Evolutionary conservation across 192 early-diverging fungal species (phyloP), one percentile per base, ranked within the genome.

Genomic region (Fimicolochytrium jonesii): DNA sequence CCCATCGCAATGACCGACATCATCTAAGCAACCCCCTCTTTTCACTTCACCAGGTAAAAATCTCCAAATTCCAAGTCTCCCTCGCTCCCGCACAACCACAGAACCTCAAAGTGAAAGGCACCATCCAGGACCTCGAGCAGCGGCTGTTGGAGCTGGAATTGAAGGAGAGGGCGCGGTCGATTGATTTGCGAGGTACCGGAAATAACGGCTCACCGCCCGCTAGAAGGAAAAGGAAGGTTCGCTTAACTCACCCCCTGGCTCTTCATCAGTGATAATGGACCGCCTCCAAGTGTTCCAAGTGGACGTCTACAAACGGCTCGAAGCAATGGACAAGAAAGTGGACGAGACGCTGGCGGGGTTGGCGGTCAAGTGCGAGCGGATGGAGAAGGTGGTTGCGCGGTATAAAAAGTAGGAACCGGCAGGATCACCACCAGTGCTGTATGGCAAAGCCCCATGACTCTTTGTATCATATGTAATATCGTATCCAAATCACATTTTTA

Each of bases 141-240:
- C 76, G 77, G 17, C 58, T 82, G 23, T 13, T 76, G 0, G 66
- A 78, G 49, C 49, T 82, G 5, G 80, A 82, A 56, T 58, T 61
- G 18, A 56, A 66, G 4, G 80, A 82, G 51, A 45, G 80, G 22
- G 65, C 71, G 1, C 54, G 80, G 20, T 82, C 80, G 0, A 78
- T 82, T 55, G 80, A 82, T 41, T 58, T 82, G 55, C 61, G 72
- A 50, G 69, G 79, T 81, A 64, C 31, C 59, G n/a, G n/a, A n/a
- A n/a, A n/a, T n/a, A n/a, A n/a, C n/a, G n/a, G n/a, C n/a, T n/a
- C n/a, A n/a, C n/a, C n/a, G n/a, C n/a, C n/a, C n/a, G n/a, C n/a
- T n/a, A n/a, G n/a, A n/a, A n/a, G n/a, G n/a, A n/a, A n/a, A n/a
- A n/a, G n/a, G n/a, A n/a, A n/a, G n/a, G n/a, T n/a, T n/a, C n/a